Percentiles rank a stretch among this genome's conserved stretches.
These are phyloP conservation scores for Candida sp. DNA, from an alignment of 1,139 yeast genomes.

Conservation along the genomic window DNA sequence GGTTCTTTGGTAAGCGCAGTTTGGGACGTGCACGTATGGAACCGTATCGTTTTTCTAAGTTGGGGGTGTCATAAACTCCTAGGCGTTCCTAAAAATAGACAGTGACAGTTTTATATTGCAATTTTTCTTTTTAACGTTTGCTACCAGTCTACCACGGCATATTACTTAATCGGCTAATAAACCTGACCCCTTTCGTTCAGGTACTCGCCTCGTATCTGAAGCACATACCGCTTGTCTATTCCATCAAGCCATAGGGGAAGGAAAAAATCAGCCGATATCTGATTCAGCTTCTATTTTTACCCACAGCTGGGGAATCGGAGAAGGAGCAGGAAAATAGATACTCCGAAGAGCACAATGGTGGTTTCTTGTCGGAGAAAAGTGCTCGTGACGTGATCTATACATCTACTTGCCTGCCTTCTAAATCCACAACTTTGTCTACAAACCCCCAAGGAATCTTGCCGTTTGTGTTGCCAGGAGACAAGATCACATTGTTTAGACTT, in stretches of 20 bases:
- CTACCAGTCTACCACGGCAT: background rate
- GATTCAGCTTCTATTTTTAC: background rate
- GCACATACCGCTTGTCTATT: background rate
- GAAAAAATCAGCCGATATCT: background rate
- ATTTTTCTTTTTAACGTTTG: background rate
- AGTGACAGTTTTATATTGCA: background rate
- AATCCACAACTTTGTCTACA: constrained; percentile 42
- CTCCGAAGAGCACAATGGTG: no score
- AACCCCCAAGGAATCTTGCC: constrained; percentile 55
- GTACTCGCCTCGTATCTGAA: constrained; percentile 1
- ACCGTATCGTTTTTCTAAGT: background rate
- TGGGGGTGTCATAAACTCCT: no score
- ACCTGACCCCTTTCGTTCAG: background rate
- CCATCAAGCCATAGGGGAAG: background rate
- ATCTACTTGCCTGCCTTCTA: constrained; percentile 17
- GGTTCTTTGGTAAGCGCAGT: no score
- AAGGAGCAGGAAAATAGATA: no score
- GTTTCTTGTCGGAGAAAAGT: no score
- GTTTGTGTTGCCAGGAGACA: constrained; percentile 61
- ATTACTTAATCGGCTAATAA: background rate
- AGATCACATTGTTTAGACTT: constrained; percentile 76
- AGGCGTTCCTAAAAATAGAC: background rate
- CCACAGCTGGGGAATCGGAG: no score
- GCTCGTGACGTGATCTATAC: background rate
- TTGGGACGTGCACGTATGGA: background rate